A percentile compares a stretch with the other conserved stretches of the same genome.
Evolutionary conservation across 495 filamentous ascomycete species (phyloP).

Genomic region (Xylaria flabelliformis): DNA sequence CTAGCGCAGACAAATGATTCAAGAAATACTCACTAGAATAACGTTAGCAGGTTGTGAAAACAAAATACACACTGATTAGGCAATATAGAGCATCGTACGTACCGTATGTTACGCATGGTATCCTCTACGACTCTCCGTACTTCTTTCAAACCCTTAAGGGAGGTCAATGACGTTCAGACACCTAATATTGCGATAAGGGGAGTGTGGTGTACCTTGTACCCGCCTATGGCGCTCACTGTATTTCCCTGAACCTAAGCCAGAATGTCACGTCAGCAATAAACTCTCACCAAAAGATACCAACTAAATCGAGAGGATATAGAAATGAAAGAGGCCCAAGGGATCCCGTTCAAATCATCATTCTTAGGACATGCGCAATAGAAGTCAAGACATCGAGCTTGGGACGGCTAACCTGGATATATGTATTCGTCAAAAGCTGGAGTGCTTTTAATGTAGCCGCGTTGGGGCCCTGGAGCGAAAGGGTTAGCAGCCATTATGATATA

Average conservation of each 20-base stretch:
- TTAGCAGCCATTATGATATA: conserved; percentile 7
- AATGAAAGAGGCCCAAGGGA: neutral
- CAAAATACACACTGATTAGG: neutral
- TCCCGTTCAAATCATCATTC: neutral
- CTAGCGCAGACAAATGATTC: neutral
- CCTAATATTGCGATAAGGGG: neutral
- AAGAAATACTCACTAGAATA: conserved; percentile 16
- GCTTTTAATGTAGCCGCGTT: conserved; percentile 76
- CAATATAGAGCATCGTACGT: conserved; percentile 42
- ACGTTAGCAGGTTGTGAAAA: neutral
- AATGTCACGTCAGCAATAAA: neutral
- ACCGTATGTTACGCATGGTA: conserved; percentile 90
- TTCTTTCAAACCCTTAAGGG: conserved; percentile 91
- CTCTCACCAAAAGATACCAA: neutral
- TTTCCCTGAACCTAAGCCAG: conserved; percentile 79
- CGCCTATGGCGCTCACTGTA: conserved; percentile 90
- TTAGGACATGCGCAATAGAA: neutral
- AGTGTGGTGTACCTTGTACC: conserved; percentile 23
- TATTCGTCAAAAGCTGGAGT: conserved; percentile 90
- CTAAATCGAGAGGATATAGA: neutral
- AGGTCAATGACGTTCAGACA: neutral
- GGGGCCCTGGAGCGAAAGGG: conserved; percentile 16
- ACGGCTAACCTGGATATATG: conserved; percentile 73
- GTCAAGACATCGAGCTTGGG: neutral
- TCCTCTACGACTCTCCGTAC: conserved; percentile 89